Evolutionary conservation across 1,139 yeast species (phyloP), one percentile per base, ranked within the genome.

Genomic region (Geotrichum australiense): DNA sequence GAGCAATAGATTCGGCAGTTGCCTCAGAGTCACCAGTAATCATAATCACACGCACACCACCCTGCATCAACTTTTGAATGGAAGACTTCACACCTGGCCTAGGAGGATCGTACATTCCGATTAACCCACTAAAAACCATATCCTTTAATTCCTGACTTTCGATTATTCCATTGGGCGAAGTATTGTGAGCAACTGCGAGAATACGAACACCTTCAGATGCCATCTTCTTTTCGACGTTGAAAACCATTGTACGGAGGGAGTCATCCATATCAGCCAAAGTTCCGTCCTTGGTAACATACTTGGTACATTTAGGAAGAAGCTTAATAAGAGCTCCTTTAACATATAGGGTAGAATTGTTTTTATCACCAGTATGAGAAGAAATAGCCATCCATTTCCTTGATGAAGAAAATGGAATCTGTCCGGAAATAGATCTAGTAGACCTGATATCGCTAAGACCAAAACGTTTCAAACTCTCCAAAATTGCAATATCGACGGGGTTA

Each of bases 31-130:
- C 98, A 53, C 98, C 98, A 15, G 98, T 91, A 52, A 91, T 89
- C 97, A 91, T 91, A 41, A 91, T 83, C 12, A 91, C 87, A 58
- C 86, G 94, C 31, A 91, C 97, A 40, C 97, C 96, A 48, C 96
- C 95, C 56, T 78, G 78, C 71, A 86, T 72, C 48, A 91, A 70
- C 49, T 77, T 68, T 14, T 83, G 73, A 47, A 91, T 74, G 1
- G 95, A 80, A 44, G 71, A 67, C 40, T 75, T 73, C 4, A 87
- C 96, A 47, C 81, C 79, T 7, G 89, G 80, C 57, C 97, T 75
- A 43, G 97, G 98, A 10, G 98, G 98, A 64, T 91, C 97, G 53
- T 85, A 85, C 94, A 91, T 86, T 44, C 96, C 97, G 50, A 85
- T 70, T 36, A 91, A 65, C 5, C 98, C 98, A 53, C 85, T 74